Percentiles rank a stretch among this genome's conserved stretches.
phyloP scores from a whole-genome alignment of 2,329 filamentous ascomycete genomes.

The Beauveria australis region DNA sequence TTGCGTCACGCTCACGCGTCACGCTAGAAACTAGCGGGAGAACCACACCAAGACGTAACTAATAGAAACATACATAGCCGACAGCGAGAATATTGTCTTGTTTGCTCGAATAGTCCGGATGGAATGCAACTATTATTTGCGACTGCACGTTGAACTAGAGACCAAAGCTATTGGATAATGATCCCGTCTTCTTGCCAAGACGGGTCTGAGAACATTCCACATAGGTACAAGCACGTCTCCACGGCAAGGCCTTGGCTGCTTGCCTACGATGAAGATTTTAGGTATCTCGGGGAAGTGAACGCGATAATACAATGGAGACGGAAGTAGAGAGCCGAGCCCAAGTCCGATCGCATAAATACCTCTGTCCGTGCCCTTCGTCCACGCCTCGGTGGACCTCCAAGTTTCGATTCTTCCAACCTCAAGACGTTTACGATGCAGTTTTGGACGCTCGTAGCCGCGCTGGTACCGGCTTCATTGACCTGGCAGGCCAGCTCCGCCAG shows the following conservation, averaged over 20 bases:
- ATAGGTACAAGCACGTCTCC: background rate
- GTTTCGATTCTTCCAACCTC: background rate
- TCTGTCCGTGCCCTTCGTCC: background rate
- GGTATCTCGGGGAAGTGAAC: no score
- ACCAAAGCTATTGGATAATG: background rate
- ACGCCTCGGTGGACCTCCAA: background rate
- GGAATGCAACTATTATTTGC: background rate
- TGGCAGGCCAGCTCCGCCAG: conserved; percentile 1
- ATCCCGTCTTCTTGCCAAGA: background rate
- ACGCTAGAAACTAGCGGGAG: background rate
- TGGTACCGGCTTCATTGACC: background rate
- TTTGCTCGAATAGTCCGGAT: background rate
- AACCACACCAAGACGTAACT: background rate
- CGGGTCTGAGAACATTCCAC: background rate
- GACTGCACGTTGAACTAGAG: background rate
- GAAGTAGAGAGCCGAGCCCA: background rate
- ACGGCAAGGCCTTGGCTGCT: background rate
- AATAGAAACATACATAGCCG: background rate
- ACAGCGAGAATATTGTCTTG: background rate
- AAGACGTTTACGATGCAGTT: background rate
- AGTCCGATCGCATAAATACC: background rate
- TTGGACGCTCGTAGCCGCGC: background rate
- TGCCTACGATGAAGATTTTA: background rate
- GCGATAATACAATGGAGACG: background rate
- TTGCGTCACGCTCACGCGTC: background rate